phyloP scores from a whole-genome alignment of 306 rosid species.

The Cucumis hystrix region DNA sequence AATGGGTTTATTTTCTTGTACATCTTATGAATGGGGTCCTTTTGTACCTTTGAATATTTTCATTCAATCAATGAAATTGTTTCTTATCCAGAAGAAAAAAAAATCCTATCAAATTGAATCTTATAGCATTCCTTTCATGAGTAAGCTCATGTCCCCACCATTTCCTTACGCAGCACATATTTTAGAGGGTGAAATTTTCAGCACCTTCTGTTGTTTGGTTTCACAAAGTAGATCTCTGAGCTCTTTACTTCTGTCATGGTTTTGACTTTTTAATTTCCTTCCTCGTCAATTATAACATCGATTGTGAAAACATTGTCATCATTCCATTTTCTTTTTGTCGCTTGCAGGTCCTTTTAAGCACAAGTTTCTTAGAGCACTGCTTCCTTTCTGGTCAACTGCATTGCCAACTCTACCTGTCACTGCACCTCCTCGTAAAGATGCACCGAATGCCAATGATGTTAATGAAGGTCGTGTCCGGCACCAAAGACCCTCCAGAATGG shows the following conservation, averaged over 20 bases:
- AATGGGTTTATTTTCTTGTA: too few species aligned
- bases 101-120: not conserved
- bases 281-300: not conserved
- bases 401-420: conserved; percentile 92
- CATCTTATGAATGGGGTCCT: too few species aligned
- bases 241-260: not conserved
- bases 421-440: conserved; percentile 76
- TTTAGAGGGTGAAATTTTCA: not conserved
- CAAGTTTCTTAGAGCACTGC: conserved; percentile 83
- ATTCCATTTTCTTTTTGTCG: not conserved
- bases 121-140: not conserved
- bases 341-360: conserved; percentile 73
- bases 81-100: too few species aligned
- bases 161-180: not conserved
- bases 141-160: not conserved
- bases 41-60: too few species aligned
- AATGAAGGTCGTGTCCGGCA: conserved; percentile 70
- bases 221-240: not conserved
- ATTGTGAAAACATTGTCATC: not conserved
- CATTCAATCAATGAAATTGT: too few species aligned
- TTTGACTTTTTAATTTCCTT: not conserved
- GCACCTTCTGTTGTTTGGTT: not conserved
- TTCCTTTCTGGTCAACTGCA: conserved; percentile 93
- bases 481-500: conserved; percentile 85
- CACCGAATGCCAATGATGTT: conserved; percentile 32